Percentiles rank a stretch among this genome's conserved stretches.
Conservation (phyloP, 805 yeast species). For the Lipomyces chichibuensis region DNA sequence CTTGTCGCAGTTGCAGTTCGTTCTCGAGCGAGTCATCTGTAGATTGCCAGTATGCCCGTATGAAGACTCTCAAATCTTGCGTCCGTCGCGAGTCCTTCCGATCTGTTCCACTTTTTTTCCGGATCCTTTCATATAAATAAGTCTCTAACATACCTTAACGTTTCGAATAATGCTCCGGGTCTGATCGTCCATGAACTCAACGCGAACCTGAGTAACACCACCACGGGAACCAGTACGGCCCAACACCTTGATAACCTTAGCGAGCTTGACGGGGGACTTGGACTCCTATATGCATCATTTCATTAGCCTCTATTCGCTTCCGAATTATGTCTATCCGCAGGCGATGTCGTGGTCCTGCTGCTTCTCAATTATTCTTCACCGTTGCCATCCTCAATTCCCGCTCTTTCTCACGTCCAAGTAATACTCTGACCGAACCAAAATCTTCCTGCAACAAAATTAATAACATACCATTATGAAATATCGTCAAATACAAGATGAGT, state of each 20-base stretch:
- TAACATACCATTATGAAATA: conserved; percentile 16
- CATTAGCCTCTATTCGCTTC: background rate
- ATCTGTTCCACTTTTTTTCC: background rate
- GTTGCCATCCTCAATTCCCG: background rate
- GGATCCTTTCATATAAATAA: background rate
- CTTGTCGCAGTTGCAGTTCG: no score
- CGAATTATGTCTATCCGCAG: background rate
- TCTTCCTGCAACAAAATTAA: background rate
- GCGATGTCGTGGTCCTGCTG: background rate
- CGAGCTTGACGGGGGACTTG: conserved; percentile 88
- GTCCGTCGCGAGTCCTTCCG: background rate
- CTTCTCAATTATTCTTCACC: background rate
- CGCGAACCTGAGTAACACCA: conserved; percentile 94
- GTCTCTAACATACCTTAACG: conserved; percentile 54
- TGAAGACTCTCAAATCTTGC: background rate
- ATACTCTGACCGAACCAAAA: background rate
- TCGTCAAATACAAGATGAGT: background rate
- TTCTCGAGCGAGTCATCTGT: no score
- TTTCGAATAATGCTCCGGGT: conserved; percentile 96
- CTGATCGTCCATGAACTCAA: conserved; percentile 92
- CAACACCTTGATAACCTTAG: conserved; percentile 98
- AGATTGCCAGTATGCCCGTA: background rate
- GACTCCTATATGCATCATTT: conserved; percentile 42
- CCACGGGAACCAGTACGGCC: conserved; percentile 99
- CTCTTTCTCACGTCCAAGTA: background rate